phyloP scores from a whole-genome alignment of 345 rosid genomes.

The Stellera chamaejasme region DNA sequence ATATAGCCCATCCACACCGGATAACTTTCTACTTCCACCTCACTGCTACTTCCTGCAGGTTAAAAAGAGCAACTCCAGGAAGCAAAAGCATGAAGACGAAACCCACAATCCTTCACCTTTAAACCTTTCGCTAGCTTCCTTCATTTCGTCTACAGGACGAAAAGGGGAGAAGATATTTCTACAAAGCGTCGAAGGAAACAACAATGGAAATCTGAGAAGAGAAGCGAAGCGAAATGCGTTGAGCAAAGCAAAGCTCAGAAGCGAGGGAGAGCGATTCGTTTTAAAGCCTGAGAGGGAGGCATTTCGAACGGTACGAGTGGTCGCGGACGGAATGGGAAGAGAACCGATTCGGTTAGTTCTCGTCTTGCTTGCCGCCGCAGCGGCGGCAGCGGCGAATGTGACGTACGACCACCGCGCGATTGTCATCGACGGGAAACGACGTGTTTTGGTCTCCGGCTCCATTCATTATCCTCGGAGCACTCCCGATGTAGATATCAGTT shows the following conservation, averaged over 20 bases:
- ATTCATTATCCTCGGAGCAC: constrained; percentile 97
- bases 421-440: constrained; percentile 67
- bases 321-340: constrained; percentile 7
- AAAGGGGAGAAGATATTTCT: neutral
- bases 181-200: constrained; percentile 1
- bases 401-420: constrained; percentile 78
- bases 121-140: no score
- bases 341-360: constrained; percentile 6
- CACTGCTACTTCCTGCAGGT: no score
- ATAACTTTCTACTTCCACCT: no score
- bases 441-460: constrained; percentile 77
- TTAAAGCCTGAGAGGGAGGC: neutral
- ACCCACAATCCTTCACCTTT: no score
- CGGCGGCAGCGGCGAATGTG: constrained; percentile 48
- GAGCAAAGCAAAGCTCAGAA: no score
- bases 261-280: neutral
- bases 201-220: neutral
- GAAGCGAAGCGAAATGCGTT: neutral
- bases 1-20: no score
- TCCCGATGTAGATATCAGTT: constrained; percentile 42
- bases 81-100: no score
- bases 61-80: no score
- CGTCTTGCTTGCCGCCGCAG: constrained; percentile 22
- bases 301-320: neutral
- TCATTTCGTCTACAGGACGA: no score